Conservation (phyloP, 768 basidiomycete species). For the Saitozyma podzolica region DNA sequence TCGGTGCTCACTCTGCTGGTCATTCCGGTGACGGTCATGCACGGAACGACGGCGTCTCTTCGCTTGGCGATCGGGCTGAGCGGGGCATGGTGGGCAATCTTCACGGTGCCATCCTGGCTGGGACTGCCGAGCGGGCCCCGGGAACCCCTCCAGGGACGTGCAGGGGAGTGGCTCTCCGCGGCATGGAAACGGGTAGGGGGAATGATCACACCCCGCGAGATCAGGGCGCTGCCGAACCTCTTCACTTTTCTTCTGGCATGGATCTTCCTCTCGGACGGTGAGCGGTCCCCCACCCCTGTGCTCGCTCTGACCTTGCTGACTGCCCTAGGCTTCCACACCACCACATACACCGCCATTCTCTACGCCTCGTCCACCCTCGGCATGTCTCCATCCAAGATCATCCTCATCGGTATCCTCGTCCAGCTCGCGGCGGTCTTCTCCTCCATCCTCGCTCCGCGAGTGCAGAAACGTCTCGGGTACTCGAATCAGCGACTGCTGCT, state of each 20-base stretch:
- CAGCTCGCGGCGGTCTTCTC: constrained; percentile 74
- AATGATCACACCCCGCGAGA: constrained; percentile 73
- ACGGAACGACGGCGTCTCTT: constrained; percentile 74
- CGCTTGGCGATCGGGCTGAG: constrained; percentile 80
- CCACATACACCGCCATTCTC: constrained; percentile 85
- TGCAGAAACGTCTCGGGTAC: constrained; percentile 64
- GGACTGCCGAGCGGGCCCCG: constrained; percentile 64
- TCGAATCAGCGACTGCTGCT: constrained; percentile 69
- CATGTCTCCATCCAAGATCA: constrained; percentile 74
- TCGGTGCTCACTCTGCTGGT: constrained; percentile 63
- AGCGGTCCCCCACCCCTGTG: constrained; percentile 22
- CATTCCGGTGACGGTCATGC: constrained; percentile 71
- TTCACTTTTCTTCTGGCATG: constrained; percentile 89
- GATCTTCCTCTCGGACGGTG: constrained; percentile 91
- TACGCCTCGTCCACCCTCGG: constrained; percentile 86
- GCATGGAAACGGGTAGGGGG: constrained; percentile 75
- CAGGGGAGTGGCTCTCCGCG: constrained; percentile 50
- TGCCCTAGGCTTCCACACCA: constrained; percentile 76
- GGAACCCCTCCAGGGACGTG: neutral
- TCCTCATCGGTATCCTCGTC: constrained; percentile 76
- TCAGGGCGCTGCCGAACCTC: constrained; percentile 73
- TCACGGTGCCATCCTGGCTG: constrained; percentile 72
- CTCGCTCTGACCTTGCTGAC: neutral
- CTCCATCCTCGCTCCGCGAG: constrained; percentile 72
- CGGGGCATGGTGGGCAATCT: constrained; percentile 84